These are phyloP conservation scores for Cadophora gregata DNA, from an alignment of 2,329 filamentous ascomycete genomes.

Conservation along the genomic window DNA sequence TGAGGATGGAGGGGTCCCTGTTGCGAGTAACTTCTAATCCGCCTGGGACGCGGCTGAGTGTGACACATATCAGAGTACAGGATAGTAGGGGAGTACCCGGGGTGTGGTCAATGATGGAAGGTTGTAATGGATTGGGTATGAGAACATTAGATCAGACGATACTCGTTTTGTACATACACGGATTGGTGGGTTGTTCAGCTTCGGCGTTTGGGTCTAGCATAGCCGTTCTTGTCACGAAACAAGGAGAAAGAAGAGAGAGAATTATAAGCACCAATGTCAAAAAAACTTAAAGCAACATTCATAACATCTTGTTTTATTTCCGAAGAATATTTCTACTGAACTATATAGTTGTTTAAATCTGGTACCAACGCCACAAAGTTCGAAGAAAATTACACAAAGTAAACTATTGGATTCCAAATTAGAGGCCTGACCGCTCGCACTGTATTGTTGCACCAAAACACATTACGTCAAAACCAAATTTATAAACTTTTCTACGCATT, in stretches of 20 bases:
- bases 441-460: background rate
- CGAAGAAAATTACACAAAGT: too few relatives aligned
- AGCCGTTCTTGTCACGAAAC: background rate
- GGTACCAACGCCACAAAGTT: too few relatives aligned
- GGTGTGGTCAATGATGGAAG: background rate
- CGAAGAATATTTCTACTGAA: too few relatives aligned
- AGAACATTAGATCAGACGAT: background rate
- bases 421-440: background rate
- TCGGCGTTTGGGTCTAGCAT: conserved; percentile 5
- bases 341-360: too few relatives aligned
- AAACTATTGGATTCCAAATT: too few relatives aligned
- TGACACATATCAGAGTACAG: background rate
- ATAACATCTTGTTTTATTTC: background rate
- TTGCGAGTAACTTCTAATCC: conserved; percentile 31
- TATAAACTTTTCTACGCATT: background rate
- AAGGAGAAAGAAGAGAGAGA: background rate
- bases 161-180: conserved; percentile 11
- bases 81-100: background rate
- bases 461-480: background rate
- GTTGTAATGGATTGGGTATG: background rate
- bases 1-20: conserved; percentile 15
- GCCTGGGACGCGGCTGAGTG: background rate
- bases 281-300: background rate
- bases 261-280: conserved; percentile 3
- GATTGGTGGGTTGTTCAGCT: background rate